phyloP scores from a whole-genome alignment of 2,329 filamentous ascomycete species.

The Coniochaeta sp. region DNA sequence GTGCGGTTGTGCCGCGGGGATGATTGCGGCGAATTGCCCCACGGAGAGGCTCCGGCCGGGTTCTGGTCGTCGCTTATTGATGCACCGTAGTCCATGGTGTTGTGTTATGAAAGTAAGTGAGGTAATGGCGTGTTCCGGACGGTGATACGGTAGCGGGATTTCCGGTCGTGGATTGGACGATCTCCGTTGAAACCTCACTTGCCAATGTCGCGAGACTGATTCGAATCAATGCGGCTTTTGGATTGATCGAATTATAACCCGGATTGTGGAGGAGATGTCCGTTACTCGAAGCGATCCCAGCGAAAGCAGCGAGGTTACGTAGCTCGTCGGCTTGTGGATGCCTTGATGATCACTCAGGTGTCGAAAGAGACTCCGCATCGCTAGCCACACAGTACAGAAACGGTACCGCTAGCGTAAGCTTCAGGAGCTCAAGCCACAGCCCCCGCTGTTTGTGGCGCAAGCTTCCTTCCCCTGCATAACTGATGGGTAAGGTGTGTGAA shows the following conservation, averaged over 20 bases:
- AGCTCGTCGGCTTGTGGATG: background rate
- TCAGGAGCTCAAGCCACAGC: background rate
- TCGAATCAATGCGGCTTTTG: background rate
- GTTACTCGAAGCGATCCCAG: constrained; percentile 11
- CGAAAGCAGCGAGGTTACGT: background rate
- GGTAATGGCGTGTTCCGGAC: background rate
- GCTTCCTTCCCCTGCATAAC: background rate
- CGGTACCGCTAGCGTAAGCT: too few relatives aligned
- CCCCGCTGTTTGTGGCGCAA: background rate
- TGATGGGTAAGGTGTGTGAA: background rate
- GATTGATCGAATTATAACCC: background rate
- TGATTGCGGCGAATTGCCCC: constrained; percentile 45
- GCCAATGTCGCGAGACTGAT: background rate
- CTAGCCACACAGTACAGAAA: background rate
- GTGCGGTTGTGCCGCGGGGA: constrained; percentile 40
- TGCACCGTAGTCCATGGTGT: constrained; percentile 50
- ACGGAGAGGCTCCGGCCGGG: constrained; percentile 44
- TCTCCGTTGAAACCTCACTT: background rate
- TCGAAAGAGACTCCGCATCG: background rate
- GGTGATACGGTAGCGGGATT: background rate
- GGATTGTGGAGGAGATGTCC: constrained; percentile 5
- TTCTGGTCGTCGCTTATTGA: constrained; percentile 49
- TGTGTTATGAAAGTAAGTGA: too few relatives aligned
- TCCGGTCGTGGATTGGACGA: background rate
- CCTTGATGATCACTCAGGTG: constrained; percentile 2